Base-by-base conservation (phyloP, 176 grass and related monocot species). In the Pontederia crassipes region DNA sequence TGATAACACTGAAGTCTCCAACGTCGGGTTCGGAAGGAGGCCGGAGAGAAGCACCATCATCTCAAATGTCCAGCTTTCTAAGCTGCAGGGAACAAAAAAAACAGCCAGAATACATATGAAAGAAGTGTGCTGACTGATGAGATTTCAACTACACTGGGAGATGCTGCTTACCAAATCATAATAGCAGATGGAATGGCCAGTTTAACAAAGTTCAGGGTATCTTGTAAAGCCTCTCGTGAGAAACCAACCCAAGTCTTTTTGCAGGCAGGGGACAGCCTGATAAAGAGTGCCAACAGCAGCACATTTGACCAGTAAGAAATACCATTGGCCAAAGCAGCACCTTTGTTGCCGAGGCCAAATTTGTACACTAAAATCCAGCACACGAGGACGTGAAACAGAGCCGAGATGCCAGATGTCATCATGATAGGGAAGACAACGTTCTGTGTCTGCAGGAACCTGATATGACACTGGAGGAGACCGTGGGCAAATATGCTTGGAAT, bases 41-140 rank as follows among this genome's bases (percentile, higher is more conserved):
- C 90, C 90, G 9, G 90, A 95, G 48, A 89, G 68, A 83, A 95
- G 82, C 40, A 95, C 86, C 0, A 95, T 60, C 63, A 87, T 53
- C 76, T 95, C 86, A 77, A 84, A 89, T 17, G 90, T 89, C 83
- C 90, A 90, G 86, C 83, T 86, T 29, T 89, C 83, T 53, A 95
- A 82, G 55, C 90, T 95, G 57, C 57, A n/a, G 20, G 11, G 9
- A 2, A 8, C 20, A 15, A 8, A n/a, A 14, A 29, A 13, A 35
- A 8, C 26, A 13, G 4, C 18, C 12, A 28, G 4, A 58, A 58
- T 0, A 28, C 11, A 28, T 11, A 4, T 9, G 27, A 20, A 24
- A 11, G 14, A 1, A 12, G 24, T 1, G 24, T 11, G 32, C 0
- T 24, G 20, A 24, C 20, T 24, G 20, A 24, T 24, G 9, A 24